Percentiles rank a stretch among this genome's conserved stretches.
These are phyloP conservation scores for Penicillium sp. DNA, from an alignment of 2,329 filamentous ascomycete species.

Conservation along the genomic window DNA sequence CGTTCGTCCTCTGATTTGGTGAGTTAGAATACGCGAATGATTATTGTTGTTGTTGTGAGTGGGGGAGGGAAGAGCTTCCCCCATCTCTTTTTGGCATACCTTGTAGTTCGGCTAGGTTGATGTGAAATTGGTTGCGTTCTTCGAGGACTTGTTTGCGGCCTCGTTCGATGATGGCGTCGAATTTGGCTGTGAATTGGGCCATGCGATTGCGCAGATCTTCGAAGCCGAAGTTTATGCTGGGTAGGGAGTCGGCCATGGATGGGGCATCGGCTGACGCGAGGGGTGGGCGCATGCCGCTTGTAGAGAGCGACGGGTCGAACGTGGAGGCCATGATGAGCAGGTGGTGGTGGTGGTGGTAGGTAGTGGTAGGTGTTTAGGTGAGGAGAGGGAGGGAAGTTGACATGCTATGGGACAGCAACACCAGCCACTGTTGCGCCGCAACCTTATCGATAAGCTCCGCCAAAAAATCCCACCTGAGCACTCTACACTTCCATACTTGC, in stretches of 20 bases:
- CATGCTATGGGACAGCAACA: slow-evolving; percentile 6
- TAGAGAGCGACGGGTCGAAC: slow-evolving; percentile 63
- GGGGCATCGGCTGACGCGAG: slow-evolving; percentile 57
- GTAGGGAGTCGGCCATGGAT: slow-evolving; percentile 71
- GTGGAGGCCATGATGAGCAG: slow-evolving; percentile 39
- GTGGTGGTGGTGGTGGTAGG: not conserved
- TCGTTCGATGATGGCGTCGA: slow-evolving; percentile 92
- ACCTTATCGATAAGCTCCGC: slow-evolving; percentile 31
- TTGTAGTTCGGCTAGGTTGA: slow-evolving; percentile 86
- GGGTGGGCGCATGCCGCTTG: slow-evolving; percentile 57
- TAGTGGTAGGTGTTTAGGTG: not conserved
- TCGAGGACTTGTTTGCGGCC: slow-evolving; percentile 87
- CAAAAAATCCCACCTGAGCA: too few relatives aligned
- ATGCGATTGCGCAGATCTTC: slow-evolving; percentile 94
- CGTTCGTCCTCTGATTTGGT: slow-evolving; percentile 76
- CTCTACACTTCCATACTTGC: too few relatives aligned
- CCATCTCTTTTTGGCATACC: slow-evolving; percentile 57
- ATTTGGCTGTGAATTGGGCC: slow-evolving; percentile 85
- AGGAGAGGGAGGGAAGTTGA: not conserved
- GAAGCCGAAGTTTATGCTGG: slow-evolving; percentile 92
- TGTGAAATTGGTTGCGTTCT: slow-evolving; percentile 90
- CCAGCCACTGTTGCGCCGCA: slow-evolving; percentile 35
- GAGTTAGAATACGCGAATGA: not conserved
- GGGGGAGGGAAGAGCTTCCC: too few relatives aligned
- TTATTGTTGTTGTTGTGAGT: too few relatives aligned